These are phyloP conservation scores for Gilbertella persicaria DNA, from an alignment of 371 early-diverging fungal species.

Conservation along the genomic window DNA sequence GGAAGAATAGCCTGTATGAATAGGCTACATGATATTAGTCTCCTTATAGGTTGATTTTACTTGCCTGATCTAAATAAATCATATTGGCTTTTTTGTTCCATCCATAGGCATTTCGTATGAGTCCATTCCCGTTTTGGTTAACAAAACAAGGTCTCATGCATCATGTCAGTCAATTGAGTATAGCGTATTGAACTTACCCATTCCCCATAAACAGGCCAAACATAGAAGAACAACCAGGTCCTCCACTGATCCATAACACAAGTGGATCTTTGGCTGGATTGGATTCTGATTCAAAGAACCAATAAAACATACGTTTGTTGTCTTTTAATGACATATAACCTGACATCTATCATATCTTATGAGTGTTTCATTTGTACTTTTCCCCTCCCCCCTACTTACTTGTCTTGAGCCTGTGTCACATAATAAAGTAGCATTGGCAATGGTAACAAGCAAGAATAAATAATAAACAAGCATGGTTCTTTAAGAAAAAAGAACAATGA, in stretches of 20 bases:
- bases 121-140: constrained; percentile 57
- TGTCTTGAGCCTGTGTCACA: constrained; percentile 79
- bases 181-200: constrained; percentile 46
- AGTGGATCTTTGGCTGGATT: constrained; percentile 72
- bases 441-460: too few species aligned
- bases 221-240: constrained; percentile 82
- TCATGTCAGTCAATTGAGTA: neutral
- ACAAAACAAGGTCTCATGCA: constrained; percentile 62
- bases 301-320: constrained; percentile 80
- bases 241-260: constrained; percentile 83
- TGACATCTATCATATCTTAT: constrained; percentile 5
- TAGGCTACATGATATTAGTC: constrained; percentile 36
- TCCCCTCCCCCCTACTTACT: constrained; percentile 25
- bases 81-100: constrained; percentile 86
- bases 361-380: neutral
- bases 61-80: constrained; percentile 81
- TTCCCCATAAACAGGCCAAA: constrained; percentile 86
- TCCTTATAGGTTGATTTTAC: neutral
- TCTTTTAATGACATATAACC: constrained; percentile 67
- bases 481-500: too few species aligned
- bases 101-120: constrained; percentile 57
- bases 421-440: constrained; percentile 50
- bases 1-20: constrained; percentile 75
- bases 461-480: too few species aligned
- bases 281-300: constrained; percentile 86